Evolutionary conservation across 257 asterid genomes (phyloP).

Genomic region (Primulina eburnea): DNA sequence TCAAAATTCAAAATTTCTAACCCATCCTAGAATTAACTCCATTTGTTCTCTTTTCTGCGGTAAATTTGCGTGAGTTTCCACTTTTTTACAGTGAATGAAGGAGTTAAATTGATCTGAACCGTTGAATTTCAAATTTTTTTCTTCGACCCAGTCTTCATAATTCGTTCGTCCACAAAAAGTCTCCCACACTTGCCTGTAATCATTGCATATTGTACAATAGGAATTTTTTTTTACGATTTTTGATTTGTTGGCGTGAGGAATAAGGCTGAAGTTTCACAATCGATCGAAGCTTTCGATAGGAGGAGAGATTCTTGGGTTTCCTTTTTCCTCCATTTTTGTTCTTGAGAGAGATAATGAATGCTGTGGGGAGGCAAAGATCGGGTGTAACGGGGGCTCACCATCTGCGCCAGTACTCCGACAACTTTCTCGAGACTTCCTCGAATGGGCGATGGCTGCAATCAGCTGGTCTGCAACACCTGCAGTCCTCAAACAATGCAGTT

Average conservation of each 20-base stretch:
- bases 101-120: slow-evolving; percentile 31
- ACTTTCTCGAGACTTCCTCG: slow-evolving; percentile 67
- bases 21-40: slow-evolving; percentile 15
- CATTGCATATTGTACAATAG: not conserved
- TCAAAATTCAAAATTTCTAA: slow-evolving; percentile 40
- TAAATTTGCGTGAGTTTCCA: not conserved
- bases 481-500: slow-evolving; percentile 59
- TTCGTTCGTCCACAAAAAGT: slow-evolving; percentile 19
- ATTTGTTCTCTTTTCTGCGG: not conserved
- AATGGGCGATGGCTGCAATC: slow-evolving; percentile 93
- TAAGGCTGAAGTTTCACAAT: not conserved
- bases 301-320: slow-evolving; percentile 19
- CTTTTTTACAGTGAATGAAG: slow-evolving; percentile 4
- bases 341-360: slow-evolving; percentile 56
- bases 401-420: slow-evolving; percentile 82
- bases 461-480: slow-evolving; percentile 88
- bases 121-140: slow-evolving; percentile 32
- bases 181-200: slow-evolving; percentile 18
- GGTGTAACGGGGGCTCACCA: slow-evolving; percentile 77
- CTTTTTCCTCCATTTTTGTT: not conserved
- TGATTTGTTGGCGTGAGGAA: not conserved
- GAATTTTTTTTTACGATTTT: not conserved
- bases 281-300: not conserved
- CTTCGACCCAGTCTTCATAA: slow-evolving; percentile 30
- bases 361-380: slow-evolving; percentile 83